Evolutionary conservation across 2,329 filamentous ascomycete species (phyloP), one percentile per base, ranked within the genome.

Genomic region (Hymenoscyphus linearis): DNA sequence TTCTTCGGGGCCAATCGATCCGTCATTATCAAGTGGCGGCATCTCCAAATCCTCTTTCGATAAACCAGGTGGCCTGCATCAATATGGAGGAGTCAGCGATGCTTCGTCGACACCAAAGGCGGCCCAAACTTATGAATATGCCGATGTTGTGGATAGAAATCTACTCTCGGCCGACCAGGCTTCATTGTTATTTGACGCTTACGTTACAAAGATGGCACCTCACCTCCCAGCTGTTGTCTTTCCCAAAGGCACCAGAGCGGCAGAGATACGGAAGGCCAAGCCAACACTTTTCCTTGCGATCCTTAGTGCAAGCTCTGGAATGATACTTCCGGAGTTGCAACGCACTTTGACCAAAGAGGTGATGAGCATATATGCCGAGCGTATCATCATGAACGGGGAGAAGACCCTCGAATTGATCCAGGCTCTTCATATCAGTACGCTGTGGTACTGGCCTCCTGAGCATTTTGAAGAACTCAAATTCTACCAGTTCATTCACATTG

Each of bases 231-330:
- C 81, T 1, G 83, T 89, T 18, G 77, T 87, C 27, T 85, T 89
- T 61, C 78, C 83, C 1, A 70, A 78, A 0, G 77, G 76, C 50
- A 81, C 78, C 52, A 82, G 82, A 2, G 81, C 79, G 4, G 76
- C 78, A 12, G 81, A 86, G 60, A 73, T 89, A 58, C 81, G 86
- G 55, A 76, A 77, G 65, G 75, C 78, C 1, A 86, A 83, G 69
- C 89, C 89, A 1, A 79, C 83, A 2, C 77, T 92, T 9, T 91
- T 91, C 69, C 78, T 90, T n/a, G 80, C 88, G 34, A 78, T 91
- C 68, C 83, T 92, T 74, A 69, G 68, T 64, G 83, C 87, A 0
- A 85, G 84, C 9, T 82, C 87, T 4, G 81, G 85, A 4, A 83
- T 83, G 10, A 77, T 78, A 22, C 79, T 80, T 25, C 72, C 72